A percentile compares a stretch with the other conserved stretches of the same genome.
Conservation (phyloP, 768 basidiomycete genomes). For the Mrakia blollopis region DNA sequence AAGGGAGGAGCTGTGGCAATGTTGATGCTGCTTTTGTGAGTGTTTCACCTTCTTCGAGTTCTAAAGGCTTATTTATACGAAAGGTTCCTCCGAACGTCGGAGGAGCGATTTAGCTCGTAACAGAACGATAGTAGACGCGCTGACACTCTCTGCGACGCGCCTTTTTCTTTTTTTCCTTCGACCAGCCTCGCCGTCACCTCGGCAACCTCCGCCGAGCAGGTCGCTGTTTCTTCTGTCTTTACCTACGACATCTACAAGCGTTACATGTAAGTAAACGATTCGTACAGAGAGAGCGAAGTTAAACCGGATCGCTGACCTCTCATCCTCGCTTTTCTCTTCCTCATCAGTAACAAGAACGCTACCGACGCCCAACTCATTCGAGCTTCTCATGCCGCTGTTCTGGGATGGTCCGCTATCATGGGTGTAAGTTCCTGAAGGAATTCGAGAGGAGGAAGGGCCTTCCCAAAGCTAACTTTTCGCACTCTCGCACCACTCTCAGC, state of each 20-base stretch:
- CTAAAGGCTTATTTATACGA: too few relatives aligned
- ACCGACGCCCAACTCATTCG: constrained; percentile 58
- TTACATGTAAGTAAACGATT: constrained; percentile 56
- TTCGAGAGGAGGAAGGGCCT: too few relatives aligned
- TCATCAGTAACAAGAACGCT: constrained; percentile 59
- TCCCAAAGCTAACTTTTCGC: too few relatives aligned
- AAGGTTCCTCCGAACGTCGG: too few relatives aligned
- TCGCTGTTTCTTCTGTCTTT: constrained; percentile 76
- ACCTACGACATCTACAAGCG: constrained; percentile 64
- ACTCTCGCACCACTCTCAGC: too few relatives aligned
- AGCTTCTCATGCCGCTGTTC: constrained; percentile 59
- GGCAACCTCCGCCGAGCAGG: constrained; percentile 77
- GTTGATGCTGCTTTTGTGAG: constrained; percentile 30
- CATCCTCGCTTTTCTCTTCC: too few relatives aligned
- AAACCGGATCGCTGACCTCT: too few relatives aligned
- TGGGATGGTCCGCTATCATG: constrained; percentile 52
- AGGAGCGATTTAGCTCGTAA: too few relatives aligned
- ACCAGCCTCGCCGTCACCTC: constrained; percentile 44
- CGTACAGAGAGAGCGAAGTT: background rate
- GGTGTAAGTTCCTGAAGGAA: constrained; percentile 42
- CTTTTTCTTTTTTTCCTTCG: background rate
- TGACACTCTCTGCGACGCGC: background rate
- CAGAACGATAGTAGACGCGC: background rate
- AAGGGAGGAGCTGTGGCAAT: constrained; percentile 53
- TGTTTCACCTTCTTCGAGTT: background rate